Base-by-base conservation (phyloP, 148 eudicot genomes). In the Silene latifolia region DNA sequence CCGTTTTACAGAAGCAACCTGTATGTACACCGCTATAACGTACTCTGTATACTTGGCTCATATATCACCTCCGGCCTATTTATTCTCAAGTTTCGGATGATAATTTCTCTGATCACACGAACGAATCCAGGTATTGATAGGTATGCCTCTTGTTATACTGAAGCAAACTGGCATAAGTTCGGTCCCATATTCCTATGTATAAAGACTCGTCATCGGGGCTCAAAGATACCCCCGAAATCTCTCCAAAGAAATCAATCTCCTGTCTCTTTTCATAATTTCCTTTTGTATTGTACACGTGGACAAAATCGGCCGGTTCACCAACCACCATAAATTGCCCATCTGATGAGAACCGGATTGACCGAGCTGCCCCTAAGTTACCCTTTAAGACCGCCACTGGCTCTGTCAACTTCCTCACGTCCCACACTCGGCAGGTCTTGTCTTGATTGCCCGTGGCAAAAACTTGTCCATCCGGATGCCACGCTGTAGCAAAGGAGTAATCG, bases 261-360 rank as follows among this genome's bases (percentile, higher is more conserved):
- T 93, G 98, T 77, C 88, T 70, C 74, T 69, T 88, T 58, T 79
- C 65, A 67, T 79, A 93, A 69, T 91, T 77, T 25, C 77, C 72
- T 32, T 85, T 85, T 1, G 94, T 82, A 65, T 77, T 74, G 74
- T 86, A 91, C 18, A 93, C 77, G 67, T 93, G 97, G 67, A 93
- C 98, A 46, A 93, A 93, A 74, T 93, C 98, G 17, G 98, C 98
- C 21, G 97, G 93, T 78, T 93, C 98, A 2, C 93, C 97, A 72
- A 84, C 89, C 74, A 89, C 89, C 88, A 91, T 76, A 70, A 86
- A 91, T 73, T 85, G 88, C 27, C 98, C 98, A 18, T 93, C 92
- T 7, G 97, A 76, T 47, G 97, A 91, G 82, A 88, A 93, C 7
- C 92, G 97, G 76, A 93, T 82, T 12, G 94, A 91, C 25, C 98